phyloP scores from a whole-genome alignment of 441 rosid species.

The Aleurites moluccanus region DNA sequence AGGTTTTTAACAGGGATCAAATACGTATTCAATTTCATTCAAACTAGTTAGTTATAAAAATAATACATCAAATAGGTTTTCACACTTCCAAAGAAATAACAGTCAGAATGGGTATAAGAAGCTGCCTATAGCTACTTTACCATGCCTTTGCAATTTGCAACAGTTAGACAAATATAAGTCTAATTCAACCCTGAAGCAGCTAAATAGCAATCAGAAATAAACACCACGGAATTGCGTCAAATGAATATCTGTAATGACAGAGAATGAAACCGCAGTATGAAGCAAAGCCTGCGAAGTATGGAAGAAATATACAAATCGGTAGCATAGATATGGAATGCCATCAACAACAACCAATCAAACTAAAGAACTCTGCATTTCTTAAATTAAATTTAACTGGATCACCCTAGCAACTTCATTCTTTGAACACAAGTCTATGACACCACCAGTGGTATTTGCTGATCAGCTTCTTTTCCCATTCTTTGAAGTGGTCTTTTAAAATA shows the following conservation, averaged over 20 bases:
- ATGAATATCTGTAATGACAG: neutral
- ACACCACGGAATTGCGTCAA: neutral
- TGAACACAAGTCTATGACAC: no score
- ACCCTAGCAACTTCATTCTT: neutral
- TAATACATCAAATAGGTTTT: neutral
- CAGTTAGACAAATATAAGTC: neutral
- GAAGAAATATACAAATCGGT: no score
- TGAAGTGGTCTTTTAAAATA: no score
- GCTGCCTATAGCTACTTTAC: neutral
- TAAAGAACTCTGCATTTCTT: neutral
- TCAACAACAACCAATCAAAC: neutral
- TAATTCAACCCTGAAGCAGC: neutral
- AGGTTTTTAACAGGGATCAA: neutral
- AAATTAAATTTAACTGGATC: neutral
- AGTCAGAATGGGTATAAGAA: no score
- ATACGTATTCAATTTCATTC: neutral
- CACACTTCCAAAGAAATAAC: no score
- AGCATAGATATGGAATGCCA: no score
- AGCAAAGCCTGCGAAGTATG: no score
- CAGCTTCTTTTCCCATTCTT: no score
- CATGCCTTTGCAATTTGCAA: neutral
- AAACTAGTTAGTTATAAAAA: neutral
- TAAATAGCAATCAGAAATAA: neutral
- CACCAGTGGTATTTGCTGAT: no score
- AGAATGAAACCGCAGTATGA: no score